These are phyloP conservation scores for Trypanosoma rangeli DNA, from an alignment of 208 protist genomes.

Conservation along the genomic window DNA sequence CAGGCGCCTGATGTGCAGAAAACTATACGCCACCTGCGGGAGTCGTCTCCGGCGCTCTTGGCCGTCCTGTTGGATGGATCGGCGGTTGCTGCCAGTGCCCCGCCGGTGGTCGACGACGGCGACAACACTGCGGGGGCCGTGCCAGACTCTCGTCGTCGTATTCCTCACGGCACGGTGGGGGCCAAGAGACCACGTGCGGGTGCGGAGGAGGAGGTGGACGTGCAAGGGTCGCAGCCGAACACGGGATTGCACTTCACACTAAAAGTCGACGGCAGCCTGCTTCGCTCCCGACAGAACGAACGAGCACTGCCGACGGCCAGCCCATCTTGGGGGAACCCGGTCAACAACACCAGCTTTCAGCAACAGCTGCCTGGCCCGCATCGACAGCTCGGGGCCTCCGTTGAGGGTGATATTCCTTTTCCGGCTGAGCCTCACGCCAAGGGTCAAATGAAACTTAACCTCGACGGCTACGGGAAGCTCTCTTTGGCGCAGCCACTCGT, in stretches of 20 bases:
- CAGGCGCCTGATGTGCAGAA: background rate
- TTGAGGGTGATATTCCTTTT: background rate
- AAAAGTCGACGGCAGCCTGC: background rate
- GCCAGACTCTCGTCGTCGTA: background rate
- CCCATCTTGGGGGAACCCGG: background rate
- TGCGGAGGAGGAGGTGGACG: background rate
- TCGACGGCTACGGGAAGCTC: constrained; percentile 17
- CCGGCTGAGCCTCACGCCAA: background rate
- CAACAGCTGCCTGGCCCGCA: constrained; percentile 2
- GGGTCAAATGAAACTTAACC: constrained; percentile 7
- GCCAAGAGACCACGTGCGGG: background rate
- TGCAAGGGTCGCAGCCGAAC: background rate
- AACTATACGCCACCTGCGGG: constrained; percentile 9
- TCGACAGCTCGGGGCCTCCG: background rate
- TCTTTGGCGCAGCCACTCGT: background rate
- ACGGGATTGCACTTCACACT: background rate
- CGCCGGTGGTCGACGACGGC: background rate
- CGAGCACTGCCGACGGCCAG: background rate
- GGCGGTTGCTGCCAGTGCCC: background rate
- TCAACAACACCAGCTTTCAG: background rate
- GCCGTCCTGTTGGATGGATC: constrained; percentile 8
- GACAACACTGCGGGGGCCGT: background rate
- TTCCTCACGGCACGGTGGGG: background rate
- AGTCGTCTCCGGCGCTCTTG: constrained; percentile 15
- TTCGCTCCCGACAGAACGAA: background rate